Conservation (phyloP, 225 moss, liverwort and hornwort genomes). For the Anthoceros angustus region DNA sequence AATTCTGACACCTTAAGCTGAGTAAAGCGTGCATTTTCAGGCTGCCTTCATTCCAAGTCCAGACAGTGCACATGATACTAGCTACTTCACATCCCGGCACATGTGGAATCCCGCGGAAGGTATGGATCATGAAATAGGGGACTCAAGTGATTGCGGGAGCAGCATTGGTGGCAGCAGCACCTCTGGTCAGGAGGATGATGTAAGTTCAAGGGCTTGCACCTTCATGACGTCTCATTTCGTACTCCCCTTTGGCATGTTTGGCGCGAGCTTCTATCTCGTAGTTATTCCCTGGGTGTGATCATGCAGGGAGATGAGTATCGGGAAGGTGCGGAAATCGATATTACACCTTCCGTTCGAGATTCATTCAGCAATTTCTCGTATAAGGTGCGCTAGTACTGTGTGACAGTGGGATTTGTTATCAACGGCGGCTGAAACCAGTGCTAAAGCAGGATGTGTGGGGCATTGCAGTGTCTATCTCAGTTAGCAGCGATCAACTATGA, state of each 20-base stretch:
- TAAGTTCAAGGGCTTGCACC: not conserved
- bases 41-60: conserved; percentile 94
- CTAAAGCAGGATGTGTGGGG: not conserved
- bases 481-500: conserved; percentile 99
- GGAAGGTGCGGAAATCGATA: conserved; percentile 61
- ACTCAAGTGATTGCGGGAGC: conserved; percentile 52
- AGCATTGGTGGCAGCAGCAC: conserved; percentile 81
- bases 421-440: not conserved
- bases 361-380: conserved; percentile 98
- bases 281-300: not conserved
- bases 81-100: conserved; percentile 88
- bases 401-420: not conserved
- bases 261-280: too few relatives aligned
- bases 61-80: conserved; percentile 85
- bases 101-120: conserved; percentile 71
- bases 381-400: conserved; percentile 26
- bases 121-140: conserved; percentile 40
- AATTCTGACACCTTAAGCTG: not conserved
- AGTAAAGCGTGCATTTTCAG: conserved; percentile 13
- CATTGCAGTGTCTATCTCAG: conserved; percentile 75
- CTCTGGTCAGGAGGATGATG: conserved; percentile 54
- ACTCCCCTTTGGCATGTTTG: not conserved
- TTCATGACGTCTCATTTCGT: not conserved
- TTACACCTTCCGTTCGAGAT: conserved; percentile 51
- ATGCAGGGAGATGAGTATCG: conserved; percentile 45